These are phyloP conservation scores for Cucumis melo DNA, from an alignment of 306 rosid species.

Conservation along the genomic window DNA sequence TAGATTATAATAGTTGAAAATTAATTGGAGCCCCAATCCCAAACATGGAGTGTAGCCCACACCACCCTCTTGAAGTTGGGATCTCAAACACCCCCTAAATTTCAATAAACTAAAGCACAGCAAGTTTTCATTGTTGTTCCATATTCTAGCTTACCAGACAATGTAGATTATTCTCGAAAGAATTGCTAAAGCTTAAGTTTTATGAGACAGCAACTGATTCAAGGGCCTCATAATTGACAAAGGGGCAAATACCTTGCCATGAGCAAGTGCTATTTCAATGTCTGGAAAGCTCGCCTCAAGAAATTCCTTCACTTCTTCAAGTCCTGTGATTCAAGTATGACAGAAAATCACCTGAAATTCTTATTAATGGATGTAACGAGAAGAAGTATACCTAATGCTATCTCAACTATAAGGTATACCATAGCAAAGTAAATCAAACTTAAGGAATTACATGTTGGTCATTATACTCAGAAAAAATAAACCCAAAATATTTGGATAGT, in stretches of 20 bases:
- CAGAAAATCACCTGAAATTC: neutral
- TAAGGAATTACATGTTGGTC: neutral
- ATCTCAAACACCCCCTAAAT: neutral
- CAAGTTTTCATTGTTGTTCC: neutral
- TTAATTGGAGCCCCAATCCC: no score
- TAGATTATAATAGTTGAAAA: no score
- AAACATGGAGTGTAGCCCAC: no score
- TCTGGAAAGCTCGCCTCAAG: constrained; percentile 53
- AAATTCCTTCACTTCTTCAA: constrained; percentile 79
- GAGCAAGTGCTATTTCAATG: constrained; percentile 88
- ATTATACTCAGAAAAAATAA: neutral
- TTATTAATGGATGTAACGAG: neutral
- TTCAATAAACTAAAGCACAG: neutral
- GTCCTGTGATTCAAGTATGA: constrained; percentile 34
- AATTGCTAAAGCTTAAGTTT: neutral
- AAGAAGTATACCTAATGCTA: neutral
- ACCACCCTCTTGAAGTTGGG: no score
- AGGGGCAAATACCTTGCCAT: constrained; percentile 59
- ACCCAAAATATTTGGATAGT: neutral
- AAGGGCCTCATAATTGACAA: constrained; percentile 12
- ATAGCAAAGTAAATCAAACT: neutral
- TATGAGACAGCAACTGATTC: neutral
- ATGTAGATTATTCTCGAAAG: neutral
- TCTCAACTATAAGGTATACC: neutral
- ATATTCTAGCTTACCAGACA: neutral